Base-by-base conservation (phyloP, 1,139 yeast species). In the Candida dubliniensis region DNA sequence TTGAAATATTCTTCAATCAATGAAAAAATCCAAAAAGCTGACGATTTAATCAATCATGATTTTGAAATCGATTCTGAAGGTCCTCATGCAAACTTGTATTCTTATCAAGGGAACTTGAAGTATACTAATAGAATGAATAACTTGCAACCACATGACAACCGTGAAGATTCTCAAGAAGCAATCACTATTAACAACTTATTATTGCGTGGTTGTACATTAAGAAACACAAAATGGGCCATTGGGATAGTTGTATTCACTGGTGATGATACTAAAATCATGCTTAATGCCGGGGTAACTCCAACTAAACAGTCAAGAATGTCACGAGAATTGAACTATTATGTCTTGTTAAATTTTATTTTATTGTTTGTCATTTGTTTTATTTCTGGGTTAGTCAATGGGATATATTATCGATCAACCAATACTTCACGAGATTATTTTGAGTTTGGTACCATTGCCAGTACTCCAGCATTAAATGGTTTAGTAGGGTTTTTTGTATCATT, bases 261-360 rank as follows among this genome's bases (percentile, higher is more conserved):
- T 48, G 64, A 59, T 35, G 82, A 79, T 51, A 74, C 83, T 11
- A 79, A 79, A 53, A 78, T 78, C 48, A 77, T 78, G 81, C 60
- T 78, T 33, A 79, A 79, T 54, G 75, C 82, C 1, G 84, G 83
- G 44, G 57, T 75, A 13, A 79, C 84, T 0, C 84, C 84, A 14
- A 73, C 82, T 2, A 79, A 79, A 52, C 78, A 73, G 54, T 77
- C 82, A 13, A 66, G 77, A 55, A 70, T 79, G 27, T 72, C 82
- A 0, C 60, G 74, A 45, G 80, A 77, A 51, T 67, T 79, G 50
- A 79, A 79, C 52, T 67, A 71, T 47, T 75, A 74, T 51, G 81
- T 79, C 32, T 53, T 74, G 12, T 56, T 76, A 50, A 78, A 78
- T 57, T 79, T 79, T 49, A 45, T 66, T 3, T 53, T 77, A 6